Evolutionary conservation across 768 basidiomycete species (phyloP).

Genomic region (Trametes coccinea): DNA sequence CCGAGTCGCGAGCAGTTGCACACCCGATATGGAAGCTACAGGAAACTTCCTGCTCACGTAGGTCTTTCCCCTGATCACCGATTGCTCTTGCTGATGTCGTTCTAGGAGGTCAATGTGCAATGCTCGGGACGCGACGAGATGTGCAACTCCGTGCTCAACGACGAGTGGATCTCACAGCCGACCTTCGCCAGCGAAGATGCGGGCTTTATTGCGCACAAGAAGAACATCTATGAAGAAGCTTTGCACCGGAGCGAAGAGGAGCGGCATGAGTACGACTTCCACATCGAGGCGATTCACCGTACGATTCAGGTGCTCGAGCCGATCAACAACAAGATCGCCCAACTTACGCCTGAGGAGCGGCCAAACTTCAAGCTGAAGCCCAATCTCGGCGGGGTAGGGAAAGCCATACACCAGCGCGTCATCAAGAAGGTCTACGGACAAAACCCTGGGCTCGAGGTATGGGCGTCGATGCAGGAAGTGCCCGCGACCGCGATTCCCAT

Average conservation of each 20-base stretch:
- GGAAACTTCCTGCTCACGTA: conserved; percentile 77
- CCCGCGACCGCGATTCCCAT: conserved; percentile 88
- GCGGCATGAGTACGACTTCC: conserved; percentile 98
- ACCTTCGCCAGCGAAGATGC: conserved; percentile 94
- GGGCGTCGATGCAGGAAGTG: conserved; percentile 89
- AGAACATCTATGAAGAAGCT: conserved; percentile 96
- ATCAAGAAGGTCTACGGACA: conserved; percentile 97
- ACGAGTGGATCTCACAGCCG: conserved; percentile 98
- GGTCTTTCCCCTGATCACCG: conserved; percentile 35
- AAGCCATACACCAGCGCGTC: conserved; percentile 89
- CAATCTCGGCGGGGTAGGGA: conserved; percentile 78
- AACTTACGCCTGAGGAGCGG: conserved; percentile 77
- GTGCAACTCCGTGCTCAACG: conserved; percentile 94
- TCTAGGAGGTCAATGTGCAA: conserved; percentile 79
- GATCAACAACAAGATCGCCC: conserved; percentile 81
- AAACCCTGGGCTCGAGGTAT: conserved; percentile 78
- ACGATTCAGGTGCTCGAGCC: conserved; percentile 92
- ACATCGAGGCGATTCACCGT: conserved; percentile 91
- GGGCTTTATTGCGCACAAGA: conserved; percentile 86
- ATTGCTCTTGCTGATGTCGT: not conserved
- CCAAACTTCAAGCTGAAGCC: conserved; percentile 83
- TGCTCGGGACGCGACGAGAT: conserved; percentile 97
- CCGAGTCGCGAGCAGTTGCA: conserved; percentile 67
- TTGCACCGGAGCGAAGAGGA: conserved; percentile 97
- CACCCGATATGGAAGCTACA: conserved; percentile 85